phyloP scores from a whole-genome alignment of 768 basidiomycete species.

The Lentinula boryana region DNA sequence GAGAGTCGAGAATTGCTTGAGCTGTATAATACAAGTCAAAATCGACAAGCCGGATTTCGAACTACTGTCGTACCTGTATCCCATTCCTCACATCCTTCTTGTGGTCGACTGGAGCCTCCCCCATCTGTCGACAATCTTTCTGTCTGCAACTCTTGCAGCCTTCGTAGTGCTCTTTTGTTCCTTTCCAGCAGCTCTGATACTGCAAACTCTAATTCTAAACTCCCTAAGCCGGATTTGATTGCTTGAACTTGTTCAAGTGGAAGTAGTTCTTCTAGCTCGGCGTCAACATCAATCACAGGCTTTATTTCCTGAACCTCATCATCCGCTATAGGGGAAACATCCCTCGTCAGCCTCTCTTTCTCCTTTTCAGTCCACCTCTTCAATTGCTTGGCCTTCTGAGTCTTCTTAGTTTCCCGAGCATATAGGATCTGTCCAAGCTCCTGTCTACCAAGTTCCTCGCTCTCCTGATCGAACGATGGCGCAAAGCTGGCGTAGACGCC shows the following conservation, averaged over 20 bases:
- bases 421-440: constrained; percentile 57
- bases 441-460: constrained; percentile 59
- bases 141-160: constrained; percentile 62
- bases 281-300: constrained; percentile 24
- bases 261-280: constrained; percentile 47
- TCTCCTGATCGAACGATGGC: constrained; percentile 72
- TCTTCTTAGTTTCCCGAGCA: constrained; percentile 2
- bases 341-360: constrained; percentile 21
- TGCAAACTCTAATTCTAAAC: constrained; percentile 60
- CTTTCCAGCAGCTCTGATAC: constrained; percentile 63
- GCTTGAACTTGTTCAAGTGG: constrained; percentile 46
- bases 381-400: constrained; percentile 39
- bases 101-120: constrained; percentile 36
- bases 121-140: constrained; percentile 43
- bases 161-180: constrained; percentile 56
- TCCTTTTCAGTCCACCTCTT: constrained; percentile 19
- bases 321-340: constrained; percentile 13
- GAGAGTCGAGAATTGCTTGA: constrained; percentile 64
- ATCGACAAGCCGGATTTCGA: constrained; percentile 9
- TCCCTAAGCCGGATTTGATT: constrained; percentile 56
- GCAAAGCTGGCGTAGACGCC: constrained; percentile 73
- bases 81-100: constrained; percentile 78
- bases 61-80: constrained; percentile 55
- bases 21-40: constrained; percentile 37
- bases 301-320: constrained; percentile 9